Evolutionary conservation across 1,284 basidiomycete genomes (phyloP).

Genomic region (Cryptococcus sp.): DNA sequence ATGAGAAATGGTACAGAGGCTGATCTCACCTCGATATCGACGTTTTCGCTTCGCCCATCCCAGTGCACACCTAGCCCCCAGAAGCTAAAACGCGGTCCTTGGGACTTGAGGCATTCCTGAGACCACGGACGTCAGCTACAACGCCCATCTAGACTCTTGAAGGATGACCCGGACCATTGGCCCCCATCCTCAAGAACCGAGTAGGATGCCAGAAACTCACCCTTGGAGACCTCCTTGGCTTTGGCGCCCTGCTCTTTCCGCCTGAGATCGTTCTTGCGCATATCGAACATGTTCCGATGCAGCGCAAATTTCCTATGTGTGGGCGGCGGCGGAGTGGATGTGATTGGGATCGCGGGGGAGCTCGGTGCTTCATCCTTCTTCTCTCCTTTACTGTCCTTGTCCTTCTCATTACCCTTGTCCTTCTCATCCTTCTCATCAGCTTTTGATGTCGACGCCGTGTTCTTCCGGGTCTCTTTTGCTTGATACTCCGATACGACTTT

Average conservation of each 20-base stretch:
- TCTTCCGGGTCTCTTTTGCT: constrained; percentile 39
- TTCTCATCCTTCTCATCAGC: constrained; percentile 15
- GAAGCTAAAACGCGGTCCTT: constrained; percentile 6
- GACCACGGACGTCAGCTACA: neutral
- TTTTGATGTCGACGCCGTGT: constrained; percentile 15
- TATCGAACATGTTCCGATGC: constrained; percentile 50
- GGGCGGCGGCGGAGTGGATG: constrained; percentile 23
- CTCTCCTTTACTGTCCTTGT: constrained; percentile 12
- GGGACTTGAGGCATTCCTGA: constrained; percentile 15
- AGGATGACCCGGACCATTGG: no score
- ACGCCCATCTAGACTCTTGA: neutral
- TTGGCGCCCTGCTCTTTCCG: constrained; percentile 42
- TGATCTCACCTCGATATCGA: neutral
- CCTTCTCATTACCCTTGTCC: constrained; percentile 18
- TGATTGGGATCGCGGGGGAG: constrained; percentile 15
- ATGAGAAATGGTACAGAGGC: neutral
- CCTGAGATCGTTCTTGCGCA: constrained; percentile 42
- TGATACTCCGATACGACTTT: constrained; percentile 51
- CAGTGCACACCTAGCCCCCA: no score
- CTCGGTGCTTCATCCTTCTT: constrained; percentile 15
- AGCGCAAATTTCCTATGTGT: constrained; percentile 50
- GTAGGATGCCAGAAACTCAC: no score
- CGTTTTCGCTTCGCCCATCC: no score
- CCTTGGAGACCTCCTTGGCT: constrained; percentile 49
- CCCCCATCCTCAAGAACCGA: no score